A percentile compares a stretch with the other conserved stretches of the same genome.
Evolutionary conservation across 2,329 filamentous ascomycete genomes (phyloP).

Genomic region (Diaporthe australafricana): DNA sequence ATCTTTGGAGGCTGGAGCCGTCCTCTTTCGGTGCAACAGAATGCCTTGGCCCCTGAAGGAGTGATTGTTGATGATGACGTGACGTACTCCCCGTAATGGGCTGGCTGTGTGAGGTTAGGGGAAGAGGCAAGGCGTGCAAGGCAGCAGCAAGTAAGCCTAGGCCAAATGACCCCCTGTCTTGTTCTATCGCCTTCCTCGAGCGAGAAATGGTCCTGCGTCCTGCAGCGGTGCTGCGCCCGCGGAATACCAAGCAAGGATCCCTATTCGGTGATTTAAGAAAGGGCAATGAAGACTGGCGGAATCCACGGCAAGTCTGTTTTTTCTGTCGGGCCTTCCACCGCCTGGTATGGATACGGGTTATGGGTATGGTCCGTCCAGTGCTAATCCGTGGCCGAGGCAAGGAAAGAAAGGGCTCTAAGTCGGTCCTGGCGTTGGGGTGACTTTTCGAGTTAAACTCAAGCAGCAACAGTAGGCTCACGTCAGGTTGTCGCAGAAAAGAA

Average conservation of each 20-base stretch:
- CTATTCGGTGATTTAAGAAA: background rate
- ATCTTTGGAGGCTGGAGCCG: constrained; percentile 13
- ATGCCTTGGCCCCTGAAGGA: background rate
- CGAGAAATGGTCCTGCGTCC: constrained; percentile 9
- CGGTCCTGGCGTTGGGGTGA: background rate
- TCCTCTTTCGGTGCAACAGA: background rate
- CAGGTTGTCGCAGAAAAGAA: background rate
- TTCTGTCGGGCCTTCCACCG: constrained; percentile 1
- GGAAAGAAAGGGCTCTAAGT: background rate
- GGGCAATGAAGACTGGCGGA: constrained; percentile 4
- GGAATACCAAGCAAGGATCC: constrained; percentile 10
- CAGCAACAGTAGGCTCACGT: background rate
- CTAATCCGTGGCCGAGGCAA: background rate
- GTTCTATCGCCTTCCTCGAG: constrained; percentile 34
- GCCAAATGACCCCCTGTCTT: constrained; percentile 23
- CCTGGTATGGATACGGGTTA: constrained; percentile 8
- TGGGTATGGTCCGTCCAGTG: constrained; percentile 7
- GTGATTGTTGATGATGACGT: constrained; percentile 18
- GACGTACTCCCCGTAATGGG: background rate
- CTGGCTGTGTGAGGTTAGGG: background rate
- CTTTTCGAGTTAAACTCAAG: constrained; percentile 1
- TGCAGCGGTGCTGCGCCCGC: constrained; percentile 9
- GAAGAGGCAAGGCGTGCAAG: background rate
- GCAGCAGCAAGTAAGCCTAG: constrained; percentile 25
- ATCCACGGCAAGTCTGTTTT: constrained; percentile 2